Percentiles rank a stretch among this genome's conserved stretches.
Conservation (phyloP, 257 asterid species). For the Solanum bulbocastanum region DNA sequence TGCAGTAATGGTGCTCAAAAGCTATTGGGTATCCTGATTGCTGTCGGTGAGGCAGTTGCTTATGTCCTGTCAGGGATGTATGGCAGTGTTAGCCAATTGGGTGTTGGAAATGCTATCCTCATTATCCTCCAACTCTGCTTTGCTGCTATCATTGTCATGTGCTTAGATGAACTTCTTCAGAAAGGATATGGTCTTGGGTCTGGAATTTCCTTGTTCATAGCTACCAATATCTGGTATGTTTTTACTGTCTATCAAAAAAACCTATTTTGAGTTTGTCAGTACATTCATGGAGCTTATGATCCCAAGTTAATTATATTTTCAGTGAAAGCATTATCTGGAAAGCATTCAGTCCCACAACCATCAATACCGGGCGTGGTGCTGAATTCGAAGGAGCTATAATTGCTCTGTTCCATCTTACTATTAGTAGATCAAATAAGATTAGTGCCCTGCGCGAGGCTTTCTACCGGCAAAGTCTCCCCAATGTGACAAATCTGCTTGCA, state of each 20-base stretch:
- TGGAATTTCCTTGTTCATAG: conserved; percentile 58
- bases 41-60: conserved; percentile 66
- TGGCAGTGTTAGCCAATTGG: conserved; percentile 59
- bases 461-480: conserved; percentile 68
- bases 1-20: conserved; percentile 63
- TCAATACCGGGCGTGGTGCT: conserved; percentile 59
- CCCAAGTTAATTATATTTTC: background rate
- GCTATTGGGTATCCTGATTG: conserved; percentile 56
- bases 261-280: background rate
- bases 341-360: conserved; percentile 63
- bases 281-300: background rate
- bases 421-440: conserved; percentile 54
- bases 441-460: conserved; percentile 68
- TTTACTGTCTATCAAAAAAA: background rate
- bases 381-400: conserved; percentile 70
- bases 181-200: conserved; percentile 68
- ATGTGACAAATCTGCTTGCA: conserved; percentile 63
- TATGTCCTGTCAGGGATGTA: conserved; percentile 72
- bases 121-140: conserved; percentile 56
- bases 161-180: conserved; percentile 62
- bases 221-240: conserved; percentile 62
- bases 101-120: conserved; percentile 67
- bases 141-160: conserved; percentile 62
- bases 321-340: conserved; percentile 72
- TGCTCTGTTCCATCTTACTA: conserved; percentile 52